Percentiles rank a stretch among this genome's conserved stretches.
phyloP scores from a whole-genome alignment of 768 basidiomycete species.

The Cystobasidium ongulense region DNA sequence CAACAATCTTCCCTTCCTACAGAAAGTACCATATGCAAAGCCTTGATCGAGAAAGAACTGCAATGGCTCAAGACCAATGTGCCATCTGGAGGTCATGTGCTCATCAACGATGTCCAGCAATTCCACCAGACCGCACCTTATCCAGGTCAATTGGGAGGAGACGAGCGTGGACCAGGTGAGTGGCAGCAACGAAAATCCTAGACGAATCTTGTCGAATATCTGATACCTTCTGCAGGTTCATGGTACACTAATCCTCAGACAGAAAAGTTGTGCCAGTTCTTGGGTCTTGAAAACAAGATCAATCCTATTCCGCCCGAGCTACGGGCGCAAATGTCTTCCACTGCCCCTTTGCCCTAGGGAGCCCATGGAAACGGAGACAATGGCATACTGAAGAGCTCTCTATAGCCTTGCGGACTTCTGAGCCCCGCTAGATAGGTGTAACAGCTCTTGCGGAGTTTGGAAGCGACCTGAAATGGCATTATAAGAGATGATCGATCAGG shows the following conservation, averaged over 20 bases:
- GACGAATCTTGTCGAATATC: neutral
- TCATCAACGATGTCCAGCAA: constrained; percentile 55
- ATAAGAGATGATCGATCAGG: neutral
- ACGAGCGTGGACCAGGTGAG: constrained; percentile 49
- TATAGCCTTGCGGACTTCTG: neutral
- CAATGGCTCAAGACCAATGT: constrained; percentile 57
- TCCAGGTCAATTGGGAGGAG: constrained; percentile 46
- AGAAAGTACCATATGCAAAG: constrained; percentile 51
- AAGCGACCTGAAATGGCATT: neutral
- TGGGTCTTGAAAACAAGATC: constrained; percentile 68
- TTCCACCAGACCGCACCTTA: constrained; percentile 57
- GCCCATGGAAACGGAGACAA: neutral
- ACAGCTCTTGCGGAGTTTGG: neutral
- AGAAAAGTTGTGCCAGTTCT: constrained; percentile 68
- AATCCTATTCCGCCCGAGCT: constrained; percentile 47
- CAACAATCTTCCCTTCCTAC: constrained; percentile 58
- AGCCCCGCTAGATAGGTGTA: neutral
- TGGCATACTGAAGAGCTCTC: neutral
- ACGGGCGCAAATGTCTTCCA: neutral
- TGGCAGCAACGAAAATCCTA: constrained; percentile 27
- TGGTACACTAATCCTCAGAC: constrained; percentile 86
- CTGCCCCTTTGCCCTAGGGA: neutral
- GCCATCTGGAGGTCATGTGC: constrained; percentile 43
- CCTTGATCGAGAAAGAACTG: constrained; percentile 55
- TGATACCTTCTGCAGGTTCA: constrained; percentile 50